Evolutionary conservation across 345 rosid species (phyloP), one percentile per base, ranked within the genome.

Genomic region (Acer saccharum): DNA sequence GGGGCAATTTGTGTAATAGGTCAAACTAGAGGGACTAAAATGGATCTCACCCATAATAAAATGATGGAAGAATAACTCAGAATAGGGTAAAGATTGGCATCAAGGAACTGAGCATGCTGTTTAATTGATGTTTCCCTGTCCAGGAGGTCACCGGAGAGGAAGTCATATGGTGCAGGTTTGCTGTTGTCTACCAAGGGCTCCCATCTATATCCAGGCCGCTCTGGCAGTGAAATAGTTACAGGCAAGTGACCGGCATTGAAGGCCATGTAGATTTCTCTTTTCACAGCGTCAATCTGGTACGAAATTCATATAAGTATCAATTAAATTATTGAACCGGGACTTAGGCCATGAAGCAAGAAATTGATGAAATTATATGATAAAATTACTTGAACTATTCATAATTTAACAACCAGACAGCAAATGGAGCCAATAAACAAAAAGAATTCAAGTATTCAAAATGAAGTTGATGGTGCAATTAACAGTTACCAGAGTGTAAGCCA

Each of bases 41-140:
- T n/a, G n/a, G n/a, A n/a, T n/a, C n/a, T n/a, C n/a, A n/a, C n/a
- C n/a, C n/a, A 90, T 2, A 85, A 35, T 55, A 93, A 93, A 74
- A 95, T 87, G 81, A 93, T 89, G 64, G 98, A 89, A 67, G 98
- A 93, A 77, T 93, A 93, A 82, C 93, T 88, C 62, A 90, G 94
- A 93, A 95, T 93, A 41, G 98, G 99, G 69, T 95, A 95, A 12
- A 89, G 73, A 82, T 90, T 90, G 74, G 87, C 84, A 77, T 95
- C 97, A 7, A 95, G 93, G 85, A 95, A 95, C 77, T 89, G 92
- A 43, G 86, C 52, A 69, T 88, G 91, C 72, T 95, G 97, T 77
- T 78, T 83, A 66, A 89, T 76, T 1, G 94, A 94, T 3, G 84
- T 81, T 11, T 84, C 90, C 80, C 89, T 91, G 64, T 77, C 87